phyloP scores from a whole-genome alignment of 1,139 yeast genomes.

The Komagataea norvegica region DNA sequence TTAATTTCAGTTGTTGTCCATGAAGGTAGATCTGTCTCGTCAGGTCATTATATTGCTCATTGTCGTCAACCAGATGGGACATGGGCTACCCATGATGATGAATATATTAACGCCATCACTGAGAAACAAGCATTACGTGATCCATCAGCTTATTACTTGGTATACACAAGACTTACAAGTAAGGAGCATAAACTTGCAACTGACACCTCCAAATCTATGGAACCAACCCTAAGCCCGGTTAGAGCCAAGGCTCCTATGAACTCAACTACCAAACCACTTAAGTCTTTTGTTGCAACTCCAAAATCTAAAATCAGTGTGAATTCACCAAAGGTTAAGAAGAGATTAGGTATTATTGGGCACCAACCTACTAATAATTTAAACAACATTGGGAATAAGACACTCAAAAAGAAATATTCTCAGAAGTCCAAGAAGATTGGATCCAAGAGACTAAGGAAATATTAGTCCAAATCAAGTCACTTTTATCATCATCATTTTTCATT shows the following conservation, averaged over 20 bases:
- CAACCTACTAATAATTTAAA: conserved; percentile 24
- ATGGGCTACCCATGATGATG: conserved; percentile 96
- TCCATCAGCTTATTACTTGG: conserved; percentile 83
- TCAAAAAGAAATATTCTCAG: conserved; percentile 18
- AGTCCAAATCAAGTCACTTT: neutral
- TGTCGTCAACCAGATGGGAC: conserved; percentile 87
- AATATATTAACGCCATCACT: conserved; percentile 67
- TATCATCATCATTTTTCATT: neutral
- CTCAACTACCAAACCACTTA: neutral
- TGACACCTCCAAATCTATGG: conserved; percentile 1
- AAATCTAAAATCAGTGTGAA: neutral
- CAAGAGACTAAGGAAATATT: conserved; percentile 21
- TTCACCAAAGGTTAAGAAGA: conserved; percentile 1
- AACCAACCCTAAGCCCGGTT: conserved; percentile 3
- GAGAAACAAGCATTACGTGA: conserved; percentile 74
- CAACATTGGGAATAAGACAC: conserved; percentile 17
- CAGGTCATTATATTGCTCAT: conserved; percentile 91
- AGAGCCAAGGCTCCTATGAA: conserved; percentile 1
- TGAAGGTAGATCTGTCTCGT: conserved; percentile 86
- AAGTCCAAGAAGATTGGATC: conserved; percentile 15
- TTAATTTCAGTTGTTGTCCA: conserved; percentile 86
- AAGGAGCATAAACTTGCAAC: conserved; percentile 27
- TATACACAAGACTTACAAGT: conserved; percentile 71
- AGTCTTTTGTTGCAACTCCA: no score
- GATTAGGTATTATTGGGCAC: conserved; percentile 11